Evolutionary conservation across 257 asterid genomes (phyloP), one percentile per base, ranked within the genome.

Genomic region (Primulina huaijiensis): DNA sequence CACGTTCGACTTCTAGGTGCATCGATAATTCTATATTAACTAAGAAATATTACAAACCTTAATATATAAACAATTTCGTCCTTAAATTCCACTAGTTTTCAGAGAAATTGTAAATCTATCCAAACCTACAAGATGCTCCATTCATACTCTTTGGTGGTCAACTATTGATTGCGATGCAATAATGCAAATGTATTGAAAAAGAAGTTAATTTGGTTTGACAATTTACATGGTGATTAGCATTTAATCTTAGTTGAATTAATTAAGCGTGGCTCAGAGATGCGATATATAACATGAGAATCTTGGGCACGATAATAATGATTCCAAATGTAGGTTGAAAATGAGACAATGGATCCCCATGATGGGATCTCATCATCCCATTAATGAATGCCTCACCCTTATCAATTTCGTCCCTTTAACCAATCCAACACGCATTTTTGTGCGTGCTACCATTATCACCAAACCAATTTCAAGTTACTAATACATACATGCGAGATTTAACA

Each of bases 251-350:
- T 30, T 63, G 72, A 69, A 68, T 50, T 50, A 69, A 68, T 50
- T 50, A 78, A 66, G 72, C 53, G 74, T 53, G 85, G 59, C 81
- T 85, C 84, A 75, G 73, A 72, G 60, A 37, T 71, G 83, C 4
- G 4, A 27, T 27, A 5, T 33, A 33, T 33, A 33, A 5, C 6
- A 33, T 63, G 78, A 78, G 86, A 88, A 84, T 88, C 87, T 88
- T 83, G 72, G 80, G 73, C 82, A 81, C 90, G 88, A 83, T 85
- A 78, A 82, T 85, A 85, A 80, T 71, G 83, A 90, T 90, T 90
- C 93, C 78, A 72, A 65, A 86, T 88, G 97, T 85, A 82, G 93
- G 95, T 84, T 80, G 95, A 83, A 82, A 74, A 5, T 60, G 89
- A 75, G 97, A 88, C 97, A 88, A 66, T 82, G 80, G 84, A 76